Evolutionary conservation across 1,284 basidiomycete genomes (phyloP), one percentile per base, ranked within the genome.

Genomic region (Sphagnurus paluster): DNA sequence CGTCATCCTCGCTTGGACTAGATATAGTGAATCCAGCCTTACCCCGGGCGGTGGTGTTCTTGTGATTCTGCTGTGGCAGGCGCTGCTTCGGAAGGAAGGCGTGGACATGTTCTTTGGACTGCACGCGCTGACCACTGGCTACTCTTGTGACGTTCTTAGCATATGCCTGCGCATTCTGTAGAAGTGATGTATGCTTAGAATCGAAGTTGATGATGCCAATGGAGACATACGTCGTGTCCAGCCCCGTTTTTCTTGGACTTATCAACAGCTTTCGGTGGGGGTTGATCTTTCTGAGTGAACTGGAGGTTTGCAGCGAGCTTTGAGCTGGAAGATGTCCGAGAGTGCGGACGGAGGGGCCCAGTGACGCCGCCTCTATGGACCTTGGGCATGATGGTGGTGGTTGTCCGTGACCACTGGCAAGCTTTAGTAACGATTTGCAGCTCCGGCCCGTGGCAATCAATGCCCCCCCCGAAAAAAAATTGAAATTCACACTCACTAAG

Each of bases 231-330:
- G 39, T 57, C 56, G 49, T 56, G 41, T 38, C 45, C 37, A 28
- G 64, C 59, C 39, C 66, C 64, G 45, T 64, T 67, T 65, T 77
- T 81, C 72, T 75, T 80, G 29, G 63, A 50, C 64, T 74, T 80
- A 54, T 82, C 79, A 16, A 65, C 42, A 41, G 67, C 65, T 61
- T 73, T 77, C 44, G 63, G 63, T 10, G 60, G 63, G 9, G 55
- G 55, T 19, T 68, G 59, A 17, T 85, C 83, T 55, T 81, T 84
- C 69, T 83, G 80, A 0, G 84, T 87, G 45, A 87, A 72, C 44
- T 84, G 82, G 9, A 87, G 70, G 57, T 79, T 85, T 39, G 77
- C 49, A 9, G 71, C 74, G 14, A 80, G 61, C 60, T 77, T 83
- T 16, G 80, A 77, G 17, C 76, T 65, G 2, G 84, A 85, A 39